A percentile compares a stretch with the other conserved stretches of the same genome.
Evolutionary conservation across 139 green algal genomes (phyloP).

Genomic region (Chlorokybus atmophyticus): DNA sequence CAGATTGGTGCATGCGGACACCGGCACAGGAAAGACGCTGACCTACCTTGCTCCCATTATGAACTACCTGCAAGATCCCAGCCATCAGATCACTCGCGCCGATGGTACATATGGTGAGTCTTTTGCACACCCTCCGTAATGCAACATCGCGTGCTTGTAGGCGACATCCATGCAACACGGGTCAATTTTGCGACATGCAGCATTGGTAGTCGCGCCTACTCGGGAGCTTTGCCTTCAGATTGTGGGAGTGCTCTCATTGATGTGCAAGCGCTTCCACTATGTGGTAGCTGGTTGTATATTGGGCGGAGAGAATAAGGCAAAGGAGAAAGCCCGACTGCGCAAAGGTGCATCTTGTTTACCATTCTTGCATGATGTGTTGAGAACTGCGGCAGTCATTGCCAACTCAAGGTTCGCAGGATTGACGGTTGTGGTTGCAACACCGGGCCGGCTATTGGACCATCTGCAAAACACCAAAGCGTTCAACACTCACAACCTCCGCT

Average conservation of each 20-base stretch:
- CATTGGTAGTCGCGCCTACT: slow-evolving; percentile 67
- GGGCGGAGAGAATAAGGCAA: slow-evolving; percentile 72
- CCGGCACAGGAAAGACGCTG: too few relatives aligned
- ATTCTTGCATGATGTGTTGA: too few relatives aligned
- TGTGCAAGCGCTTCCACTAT: slow-evolving; percentile 26
- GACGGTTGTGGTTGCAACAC: slow-evolving; percentile 67
- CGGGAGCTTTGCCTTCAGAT: slow-evolving; percentile 77
- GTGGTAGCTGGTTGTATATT: slow-evolving; percentile 41
- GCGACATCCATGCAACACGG: background rate
- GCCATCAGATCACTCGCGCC: background rate
- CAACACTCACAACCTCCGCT: slow-evolving; percentile 40
- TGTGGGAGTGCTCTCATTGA: slow-evolving; percentile 19
- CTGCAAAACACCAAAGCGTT: slow-evolving; percentile 66
- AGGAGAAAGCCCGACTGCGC: slow-evolving; percentile 85
- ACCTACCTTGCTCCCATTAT: too few relatives aligned
- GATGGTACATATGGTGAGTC: slow-evolving; percentile 26
- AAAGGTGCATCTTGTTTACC: slow-evolving; percentile 19
- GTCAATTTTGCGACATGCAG: too few relatives aligned
- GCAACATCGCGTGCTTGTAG: too few relatives aligned
- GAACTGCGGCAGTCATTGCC: background rate
- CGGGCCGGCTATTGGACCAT: slow-evolving; percentile 85
- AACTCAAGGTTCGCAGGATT: slow-evolving; percentile 58
- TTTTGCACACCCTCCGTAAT: too few relatives aligned
- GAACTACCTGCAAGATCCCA: slow-evolving; percentile 47
- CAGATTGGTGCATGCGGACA: too few relatives aligned